A percentile compares a stretch with the other conserved stretches of the same genome.
Conservation (phyloP, 179 eudicot genomes). For the Camellia oleifera region DNA sequence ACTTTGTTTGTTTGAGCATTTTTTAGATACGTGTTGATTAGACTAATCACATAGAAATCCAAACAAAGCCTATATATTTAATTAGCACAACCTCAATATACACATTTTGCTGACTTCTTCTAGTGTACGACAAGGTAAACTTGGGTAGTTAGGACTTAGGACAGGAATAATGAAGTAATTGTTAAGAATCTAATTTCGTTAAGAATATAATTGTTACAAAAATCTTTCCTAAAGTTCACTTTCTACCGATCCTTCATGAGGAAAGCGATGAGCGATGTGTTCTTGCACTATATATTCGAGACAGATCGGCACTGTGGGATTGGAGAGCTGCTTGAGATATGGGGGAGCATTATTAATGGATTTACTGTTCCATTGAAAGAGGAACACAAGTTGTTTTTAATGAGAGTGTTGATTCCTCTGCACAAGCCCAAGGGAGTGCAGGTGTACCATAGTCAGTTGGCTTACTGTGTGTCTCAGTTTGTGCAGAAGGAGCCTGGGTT, state of each 20-base stretch:
- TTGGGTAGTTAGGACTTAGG: too few relatives aligned
- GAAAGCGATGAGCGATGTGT: conserved; percentile 41
- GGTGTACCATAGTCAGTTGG: conserved; percentile 39
- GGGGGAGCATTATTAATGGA: conserved; percentile 49
- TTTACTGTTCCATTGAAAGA: conserved; percentile 42
- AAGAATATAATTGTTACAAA: too few relatives aligned
- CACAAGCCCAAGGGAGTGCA: conserved; percentile 46
- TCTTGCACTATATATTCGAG: conserved; percentile 37
- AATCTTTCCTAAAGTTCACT: conserved; percentile 23
- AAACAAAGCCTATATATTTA: too few relatives aligned
- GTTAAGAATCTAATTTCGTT: too few relatives aligned
- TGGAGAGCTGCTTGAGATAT: conserved; percentile 45
- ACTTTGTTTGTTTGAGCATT: too few relatives aligned
- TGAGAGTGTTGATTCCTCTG: conserved; percentile 36
- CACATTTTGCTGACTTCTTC: too few relatives aligned
- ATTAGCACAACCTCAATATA: too few relatives aligned
- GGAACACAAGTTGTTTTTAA: conserved; percentile 39
- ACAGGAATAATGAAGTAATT: too few relatives aligned
- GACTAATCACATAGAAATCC: too few relatives aligned
- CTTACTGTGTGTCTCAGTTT: conserved; percentile 46
- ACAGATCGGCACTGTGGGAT: conserved; percentile 38
- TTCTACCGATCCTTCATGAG: conserved; percentile 41
- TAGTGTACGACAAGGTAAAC: too few relatives aligned
- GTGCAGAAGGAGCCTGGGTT: conserved; percentile 41
- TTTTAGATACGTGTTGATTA: too few relatives aligned